A percentile compares a stretch with the other conserved stretches of the same genome.
These are phyloP conservation scores for Comarum palustre DNA, from an alignment of 306 rosid species.

Conservation along the genomic window DNA sequence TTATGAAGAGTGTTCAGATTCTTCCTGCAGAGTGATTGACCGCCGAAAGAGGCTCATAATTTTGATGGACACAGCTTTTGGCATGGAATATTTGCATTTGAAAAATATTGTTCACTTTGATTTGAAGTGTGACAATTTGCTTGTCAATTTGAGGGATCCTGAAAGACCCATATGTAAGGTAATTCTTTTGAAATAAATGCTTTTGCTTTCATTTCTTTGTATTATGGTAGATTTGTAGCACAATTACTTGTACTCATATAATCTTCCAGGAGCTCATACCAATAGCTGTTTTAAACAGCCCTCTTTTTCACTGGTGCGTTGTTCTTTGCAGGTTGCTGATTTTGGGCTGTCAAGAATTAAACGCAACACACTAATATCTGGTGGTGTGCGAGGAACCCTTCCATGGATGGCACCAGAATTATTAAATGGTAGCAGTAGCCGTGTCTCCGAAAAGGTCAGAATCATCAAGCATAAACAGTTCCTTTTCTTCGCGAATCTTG, in stretches of 20 bases:
- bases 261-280: background rate
- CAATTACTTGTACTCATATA: background rate
- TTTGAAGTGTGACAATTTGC: conserved; percentile 90
- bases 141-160: conserved; percentile 85
- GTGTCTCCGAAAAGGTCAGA: conserved; percentile 89
- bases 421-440: conserved; percentile 68
- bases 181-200: conserved; percentile 23
- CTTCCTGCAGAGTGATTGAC: conserved; percentile 72
- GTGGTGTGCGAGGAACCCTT: conserved; percentile 96
- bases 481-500: conserved; percentile 5
- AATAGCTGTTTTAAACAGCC: conserved; percentile 11
- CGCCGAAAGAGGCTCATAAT: conserved; percentile 76
- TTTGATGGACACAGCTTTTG: conserved; percentile 93
- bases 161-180: conserved; percentile 96
- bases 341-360: conserved; percentile 90
- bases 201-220: background rate
- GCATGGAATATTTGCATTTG: conserved; percentile 96
- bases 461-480: conserved; percentile 15
- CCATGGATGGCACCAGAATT: conserved; percentile 99
- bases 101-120: conserved; percentile 93
- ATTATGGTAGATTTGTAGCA: background rate
- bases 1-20: conserved; percentile 21
- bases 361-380: conserved; percentile 81
- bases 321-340: conserved; percentile 69
- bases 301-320: background rate